Base-by-base conservation (phyloP, 2,329 filamentous ascomycete species). In the Helminthosporium solani region DNA sequence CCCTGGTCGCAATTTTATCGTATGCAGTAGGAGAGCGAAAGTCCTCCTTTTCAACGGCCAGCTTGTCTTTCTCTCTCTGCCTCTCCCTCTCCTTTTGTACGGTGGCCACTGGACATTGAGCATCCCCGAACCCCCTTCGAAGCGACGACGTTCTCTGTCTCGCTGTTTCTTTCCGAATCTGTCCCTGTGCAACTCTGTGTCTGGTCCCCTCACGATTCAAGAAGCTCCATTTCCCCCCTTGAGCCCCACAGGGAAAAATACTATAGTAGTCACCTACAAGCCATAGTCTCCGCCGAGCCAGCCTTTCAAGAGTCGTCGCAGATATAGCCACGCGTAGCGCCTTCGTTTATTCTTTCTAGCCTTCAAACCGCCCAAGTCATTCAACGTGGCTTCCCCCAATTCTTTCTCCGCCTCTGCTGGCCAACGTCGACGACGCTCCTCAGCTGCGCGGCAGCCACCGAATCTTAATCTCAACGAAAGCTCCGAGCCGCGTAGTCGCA, bases 351-450 rank as follows among this genome's bases (percentile, higher is more conserved):
- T 60, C 58, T 56, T 54, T 49, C 52, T 59, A 56, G 43, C 52
- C 56, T 46, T 54, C 45, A 34, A 55, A 44, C 40, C 47, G 40
- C 47, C 50, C 49, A 46, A 60, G 51, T 52, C 52, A 19, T 57
- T 68, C 68, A 64, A 61, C 63, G 59, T 71, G 68, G 68, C 68
- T 64, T 67, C 67, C 46, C 61, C 63, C 52, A 61, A 59, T 34
- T 66, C 66, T 49, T 67, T 67, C 49, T 61, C 64, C 58, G 61
- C 64, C 61, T 59, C 62, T 42, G 54, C 63, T 61, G 66, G 64
- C 58, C 67, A 70, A 63, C 67, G 68, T 56, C 67, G 68, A 53
- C 61, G 68, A 61, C 67, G 68, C 54, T 70, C 67, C 23, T 71
- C 68, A 44, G 68, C 67, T 50, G 66, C 66, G 33, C 66, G 57